These are phyloP conservation scores for Trichoderma gamsii DNA, from an alignment of 495 filamentous ascomycete genomes.

Conservation along the genomic window DNA sequence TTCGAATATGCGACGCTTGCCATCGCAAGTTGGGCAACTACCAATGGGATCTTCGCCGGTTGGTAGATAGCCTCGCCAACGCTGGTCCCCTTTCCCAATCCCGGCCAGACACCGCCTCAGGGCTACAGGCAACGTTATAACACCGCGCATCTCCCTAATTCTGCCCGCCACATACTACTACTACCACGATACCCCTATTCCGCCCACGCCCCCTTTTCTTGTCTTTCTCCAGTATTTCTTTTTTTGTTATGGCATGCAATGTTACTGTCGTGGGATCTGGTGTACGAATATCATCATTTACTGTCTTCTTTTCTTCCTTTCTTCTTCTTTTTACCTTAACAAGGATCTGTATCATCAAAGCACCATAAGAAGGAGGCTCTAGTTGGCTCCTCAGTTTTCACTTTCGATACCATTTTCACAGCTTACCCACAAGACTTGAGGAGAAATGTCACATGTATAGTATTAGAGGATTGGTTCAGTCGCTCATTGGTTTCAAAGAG, in stretches of 20 bases:
- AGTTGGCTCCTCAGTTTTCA: not conserved
- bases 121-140: not conserved
- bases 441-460: conserved; percentile 2
- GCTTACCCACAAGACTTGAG: not conserved
- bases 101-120: not conserved
- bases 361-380: not conserved
- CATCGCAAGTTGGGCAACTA: not conserved
- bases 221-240: not conserved
- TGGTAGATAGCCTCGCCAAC: conserved; percentile 3
- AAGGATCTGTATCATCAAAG: not conserved
- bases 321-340: not conserved
- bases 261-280: not conserved
- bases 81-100: not conserved
- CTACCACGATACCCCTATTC: conserved; percentile 7
- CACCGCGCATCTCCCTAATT: not conserved
- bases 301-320: not conserved
- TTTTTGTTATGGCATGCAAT: not conserved
- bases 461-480: conserved; percentile 9
- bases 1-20: conserved; percentile 18
- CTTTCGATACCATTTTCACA: conserved; percentile 1
- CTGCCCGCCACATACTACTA: not conserved
- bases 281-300: conserved; percentile 2
- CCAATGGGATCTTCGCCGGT: conserved; percentile 12
- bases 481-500: conserved; percentile 8
- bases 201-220: not conserved